Percentiles rank a stretch among this genome's conserved stretches.
phyloP scores from a whole-genome alignment of 495 filamentous ascomycete genomes.

The Neurospora cerealis region DNA sequence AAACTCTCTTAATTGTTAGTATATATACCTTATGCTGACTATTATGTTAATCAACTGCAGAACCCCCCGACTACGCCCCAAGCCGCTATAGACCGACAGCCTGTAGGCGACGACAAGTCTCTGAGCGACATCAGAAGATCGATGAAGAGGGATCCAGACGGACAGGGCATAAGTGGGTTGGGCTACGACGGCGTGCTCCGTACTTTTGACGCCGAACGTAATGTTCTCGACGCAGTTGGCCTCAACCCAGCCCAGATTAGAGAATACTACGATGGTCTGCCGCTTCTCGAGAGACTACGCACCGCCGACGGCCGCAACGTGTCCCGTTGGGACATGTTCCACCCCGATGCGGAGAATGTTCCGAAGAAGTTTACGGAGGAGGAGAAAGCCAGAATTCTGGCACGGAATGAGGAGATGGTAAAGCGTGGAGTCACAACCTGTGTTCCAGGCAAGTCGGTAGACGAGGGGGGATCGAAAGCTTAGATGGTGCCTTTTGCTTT shows the following conservation, averaged over 20 bases:
- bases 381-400: not conserved
- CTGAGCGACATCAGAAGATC: not conserved
- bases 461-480: not conserved
- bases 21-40: not conserved
- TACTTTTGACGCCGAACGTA: not conserved
- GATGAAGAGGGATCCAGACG: not conserved
- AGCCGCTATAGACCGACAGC: not conserved
- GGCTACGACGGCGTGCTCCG: not conserved
- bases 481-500: not conserved
- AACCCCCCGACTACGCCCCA: not conserved
- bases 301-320: not conserved
- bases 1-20: not conserved
- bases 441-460: not conserved
- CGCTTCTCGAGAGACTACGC: not conserved
- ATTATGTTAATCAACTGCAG: not conserved
- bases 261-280: not conserved
- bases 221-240: not conserved
- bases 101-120: not conserved
- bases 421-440: not conserved
- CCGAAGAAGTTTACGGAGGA: not conserved
- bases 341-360: not conserved
- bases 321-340: not conserved
- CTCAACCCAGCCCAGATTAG: not conserved
- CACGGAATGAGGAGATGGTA: not conserved
- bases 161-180: not conserved